Evolutionary conservation across 768 basidiomycete species (phyloP), one percentile per base, ranked within the genome.

Genomic region (Hygrophoropsis aurantiaca): DNA sequence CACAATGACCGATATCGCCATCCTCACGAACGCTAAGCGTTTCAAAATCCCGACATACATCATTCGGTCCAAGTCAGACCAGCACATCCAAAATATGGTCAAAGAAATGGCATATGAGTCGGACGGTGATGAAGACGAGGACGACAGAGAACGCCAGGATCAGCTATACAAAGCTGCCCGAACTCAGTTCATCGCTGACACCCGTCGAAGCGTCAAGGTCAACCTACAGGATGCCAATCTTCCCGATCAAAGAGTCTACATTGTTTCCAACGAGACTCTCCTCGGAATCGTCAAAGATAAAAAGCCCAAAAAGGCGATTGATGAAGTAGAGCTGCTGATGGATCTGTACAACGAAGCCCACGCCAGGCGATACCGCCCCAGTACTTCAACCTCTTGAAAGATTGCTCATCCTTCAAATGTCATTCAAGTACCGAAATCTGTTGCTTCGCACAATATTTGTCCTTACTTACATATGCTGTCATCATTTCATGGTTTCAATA

Each of bases 51-150:
- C 70, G 3, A 57, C 58, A 0, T 65, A 61, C 39, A 64, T 70
- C 27, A 32, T 69, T 19, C 64, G 69, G 18, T 71, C 70, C 1
- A 69, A 72, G 51, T 55, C 71, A 1, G 66, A 70, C 36, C 62
- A 61, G 18, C 58, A 67, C 34, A 63, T 67, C 26, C 56, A 27
- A 11, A 56, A 61, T 40, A 32, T 66, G 32, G 55, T 61, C 56
- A 49, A 24, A 21, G 62, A 66, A 23, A 53, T 49, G 53, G 64
- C 52, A 26, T 66, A 62, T 4, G 58, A 63, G 30, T 61, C 54
- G 8, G 61, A 64, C n/a, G 44, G 41, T 13, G 47, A 49, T n/a
- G 39, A 51, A 4, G 54, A 62, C 11, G 59, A 50, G 23, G 19
- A 15, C 5, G 43, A 44, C 32, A 11, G 21, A 21, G 33, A 35